Base-by-base conservation (phyloP, 768 basidiomycete species). In the Termitomyces sp. region DNA sequence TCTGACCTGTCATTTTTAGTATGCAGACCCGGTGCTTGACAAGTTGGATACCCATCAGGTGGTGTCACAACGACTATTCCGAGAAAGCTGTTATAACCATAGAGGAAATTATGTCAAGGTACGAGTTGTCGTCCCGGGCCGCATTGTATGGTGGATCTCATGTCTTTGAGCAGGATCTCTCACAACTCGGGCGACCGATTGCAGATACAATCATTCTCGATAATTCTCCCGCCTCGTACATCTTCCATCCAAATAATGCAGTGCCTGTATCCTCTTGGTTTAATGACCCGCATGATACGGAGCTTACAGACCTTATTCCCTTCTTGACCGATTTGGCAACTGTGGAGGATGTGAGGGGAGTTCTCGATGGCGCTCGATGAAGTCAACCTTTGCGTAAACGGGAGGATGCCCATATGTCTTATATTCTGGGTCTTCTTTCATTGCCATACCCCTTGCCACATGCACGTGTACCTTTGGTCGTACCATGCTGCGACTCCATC, bases 211-310 rank as follows among this genome's bases (percentile, higher is more conserved):
- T 98, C 71, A 99, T 99, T 76, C 85, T 99, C 68, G 97, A 98
- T 77, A 99, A 98, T 74, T 98, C 96, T 32, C 97, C 97, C 15
- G 97, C 97, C 12, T 97, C 94, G 12, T 99, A 98, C 75, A 96
- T 98, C 62, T 99, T 99, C 83, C 96, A 99, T 71, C 95, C 95
- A 15, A 96, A 97, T 78, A 98, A 98, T 72, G 97, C 97, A 43
- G 96, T 98, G 5, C 97, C 97, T 12, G 96, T 99, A 63, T 98
- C 96, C 47, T 95, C 93, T 60, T 99, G 97, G 97, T 99, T 99
- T 80, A 98, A 98, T 74, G 95, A 95, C 75, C 96, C 96, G 10
- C 96, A 98, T 69, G 96, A 98, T 72, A 96, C 96, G 51, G 96
- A 98, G 73, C 83, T 99, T 65, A 97, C 93, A 45, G 96, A 98